Percentiles rank a stretch among this genome's conserved stretches.
These are phyloP conservation scores for Polytrichum formosum DNA, from an alignment of 225 moss, liverwort and hornwort genomes.

Conservation along the genomic window DNA sequence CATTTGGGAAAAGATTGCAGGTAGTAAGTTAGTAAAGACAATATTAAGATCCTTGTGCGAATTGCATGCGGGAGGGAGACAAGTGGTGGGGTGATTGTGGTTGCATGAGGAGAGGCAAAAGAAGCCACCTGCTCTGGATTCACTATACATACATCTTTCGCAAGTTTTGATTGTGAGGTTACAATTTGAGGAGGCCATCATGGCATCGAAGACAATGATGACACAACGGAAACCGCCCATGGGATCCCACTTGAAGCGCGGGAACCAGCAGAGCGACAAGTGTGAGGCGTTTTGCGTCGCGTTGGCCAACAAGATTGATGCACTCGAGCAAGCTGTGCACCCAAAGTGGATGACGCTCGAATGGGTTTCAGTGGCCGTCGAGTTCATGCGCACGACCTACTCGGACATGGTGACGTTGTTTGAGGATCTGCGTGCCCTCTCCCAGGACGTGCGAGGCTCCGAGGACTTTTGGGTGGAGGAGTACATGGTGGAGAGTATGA, in stretches of 20 bases:
- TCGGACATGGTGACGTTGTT: conserved; percentile 50
- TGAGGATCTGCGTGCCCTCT: conserved; percentile 29
- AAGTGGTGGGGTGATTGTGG: neutral
- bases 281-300: conserved; percentile 38
- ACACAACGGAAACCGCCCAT: conserved; percentile 30
- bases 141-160: neutral
- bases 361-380: conserved; percentile 46
- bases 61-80: neutral
- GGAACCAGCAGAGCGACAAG: conserved; percentile 19
- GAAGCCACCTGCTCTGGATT: neutral
- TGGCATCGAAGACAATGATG: conserved; percentile 19
- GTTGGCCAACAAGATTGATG: conserved; percentile 31
- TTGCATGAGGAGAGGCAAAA: conserved; percentile 3
- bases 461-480: conserved; percentile 50
- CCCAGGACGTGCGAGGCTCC: conserved; percentile 19
- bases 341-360: conserved; percentile 42
- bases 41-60: neutral
- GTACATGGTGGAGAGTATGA: conserved; percentile 64
- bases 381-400: conserved; percentile 53
- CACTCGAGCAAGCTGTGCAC: conserved; percentile 45
- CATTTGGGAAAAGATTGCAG: no score
- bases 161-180: neutral
- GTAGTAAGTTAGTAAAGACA: neutral
- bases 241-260: conserved; percentile 13
- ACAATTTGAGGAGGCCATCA: neutral